Evolutionary conservation across 768 basidiomycete species (phyloP).

Genomic region (Xerocomus spinulosus): DNA sequence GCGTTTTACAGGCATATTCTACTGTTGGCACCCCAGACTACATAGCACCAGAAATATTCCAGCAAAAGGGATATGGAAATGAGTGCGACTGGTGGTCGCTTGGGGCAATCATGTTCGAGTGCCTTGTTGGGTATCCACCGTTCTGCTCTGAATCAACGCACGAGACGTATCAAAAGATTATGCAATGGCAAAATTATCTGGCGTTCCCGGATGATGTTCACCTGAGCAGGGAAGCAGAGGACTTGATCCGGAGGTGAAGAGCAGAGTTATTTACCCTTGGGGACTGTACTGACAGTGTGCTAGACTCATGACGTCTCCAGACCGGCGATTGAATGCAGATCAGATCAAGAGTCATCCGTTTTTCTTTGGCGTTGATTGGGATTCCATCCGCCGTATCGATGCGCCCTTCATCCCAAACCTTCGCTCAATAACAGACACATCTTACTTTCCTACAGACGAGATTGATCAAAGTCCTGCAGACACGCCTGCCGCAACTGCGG

Average conservation of each 20-base stretch:
- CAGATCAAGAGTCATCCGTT: slow-evolving; percentile 91
- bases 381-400: slow-evolving; percentile 79
- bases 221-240: slow-evolving; percentile 86
- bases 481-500: slow-evolving; percentile 32
- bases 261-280: background rate
- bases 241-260: slow-evolving; percentile 76
- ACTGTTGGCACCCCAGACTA: slow-evolving; percentile 97
- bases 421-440: slow-evolving; percentile 90
- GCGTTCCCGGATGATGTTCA: slow-evolving; percentile 93
- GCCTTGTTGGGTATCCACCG: slow-evolving; percentile 93
- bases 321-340: slow-evolving; percentile 72
- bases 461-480: slow-evolving; percentile 70
- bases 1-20: slow-evolving; percentile 81
- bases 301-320: slow-evolving; percentile 81
- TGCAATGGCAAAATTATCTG: slow-evolving; percentile 87
- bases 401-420: slow-evolving; percentile 96
- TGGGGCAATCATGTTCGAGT: slow-evolving; percentile 98
- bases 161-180: slow-evolving; percentile 97
- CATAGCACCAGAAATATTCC: slow-evolving; percentile 96
- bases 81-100: slow-evolving; percentile 99
- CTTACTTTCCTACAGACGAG: slow-evolving; percentile 97
- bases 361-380: slow-evolving; percentile 96
- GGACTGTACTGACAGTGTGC: slow-evolving; percentile 4
- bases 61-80: slow-evolving; percentile 95
- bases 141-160: slow-evolving; percentile 96